phyloP scores from a whole-genome alignment of 495 filamentous ascomycete species.

The Trichocladium antarcticum region DNA sequence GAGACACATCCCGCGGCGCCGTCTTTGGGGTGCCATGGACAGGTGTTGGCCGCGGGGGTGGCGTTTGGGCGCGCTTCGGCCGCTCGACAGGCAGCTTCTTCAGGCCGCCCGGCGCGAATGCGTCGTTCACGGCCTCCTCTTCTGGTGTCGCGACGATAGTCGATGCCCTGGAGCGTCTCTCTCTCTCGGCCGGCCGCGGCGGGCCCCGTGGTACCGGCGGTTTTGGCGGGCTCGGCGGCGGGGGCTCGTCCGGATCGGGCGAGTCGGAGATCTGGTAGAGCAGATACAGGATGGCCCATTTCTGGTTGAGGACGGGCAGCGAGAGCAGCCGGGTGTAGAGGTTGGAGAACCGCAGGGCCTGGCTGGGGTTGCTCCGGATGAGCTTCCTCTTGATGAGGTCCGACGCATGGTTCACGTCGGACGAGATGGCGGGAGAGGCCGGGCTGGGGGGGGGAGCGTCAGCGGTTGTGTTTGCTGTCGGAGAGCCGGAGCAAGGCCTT shows the following conservation, averaged over 20 bases:
- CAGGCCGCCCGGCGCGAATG: conserved; percentile 45
- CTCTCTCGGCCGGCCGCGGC: conserved; percentile 13
- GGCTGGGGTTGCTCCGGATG: conserved; percentile 65
- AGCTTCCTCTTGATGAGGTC: conserved; percentile 85
- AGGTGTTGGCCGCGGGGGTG: conserved; percentile 7
- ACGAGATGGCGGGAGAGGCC: conserved; percentile 27
- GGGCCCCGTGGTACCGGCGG: conserved; percentile 13
- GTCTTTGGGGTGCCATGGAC: conserved; percentile 13
- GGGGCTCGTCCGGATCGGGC: conserved; percentile 37
- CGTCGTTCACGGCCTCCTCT: conserved; percentile 39
- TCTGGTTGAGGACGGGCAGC: conserved; percentile 82
- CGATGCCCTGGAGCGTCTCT: conserved; percentile 16
- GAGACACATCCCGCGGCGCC: conserved; percentile 32
- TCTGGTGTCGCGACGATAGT: conserved; percentile 24
- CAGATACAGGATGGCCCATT: conserved; percentile 92
- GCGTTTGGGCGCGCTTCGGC: conserved; percentile 14
- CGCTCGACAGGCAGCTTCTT: conserved; percentile 30
- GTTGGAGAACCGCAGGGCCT: conserved; percentile 78
- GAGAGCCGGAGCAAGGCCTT: background rate
- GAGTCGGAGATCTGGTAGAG: conserved; percentile 70
- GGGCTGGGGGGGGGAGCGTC: conserved; percentile 15
- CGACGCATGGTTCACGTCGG: conserved; percentile 77
- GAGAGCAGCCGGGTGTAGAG: conserved; percentile 78
- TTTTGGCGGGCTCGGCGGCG: conserved; percentile 22
- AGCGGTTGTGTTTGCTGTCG: background rate